A percentile compares a stretch with the other conserved stretches of the same genome.
Conservation (phyloP, 2,329 filamentous ascomycete species). For the Aspergillus ochraceus region DNA sequence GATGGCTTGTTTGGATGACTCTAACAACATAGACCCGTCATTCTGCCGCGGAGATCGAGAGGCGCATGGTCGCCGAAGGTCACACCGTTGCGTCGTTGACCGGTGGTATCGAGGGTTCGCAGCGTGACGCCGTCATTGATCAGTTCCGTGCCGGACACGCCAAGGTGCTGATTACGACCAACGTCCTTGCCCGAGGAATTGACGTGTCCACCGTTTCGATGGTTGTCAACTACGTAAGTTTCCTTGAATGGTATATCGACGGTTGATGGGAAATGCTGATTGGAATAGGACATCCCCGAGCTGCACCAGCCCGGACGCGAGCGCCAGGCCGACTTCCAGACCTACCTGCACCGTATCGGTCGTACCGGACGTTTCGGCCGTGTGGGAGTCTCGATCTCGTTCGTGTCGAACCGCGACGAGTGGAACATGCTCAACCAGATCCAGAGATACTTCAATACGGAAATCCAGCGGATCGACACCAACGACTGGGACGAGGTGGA, state of each 20-base stretch:
- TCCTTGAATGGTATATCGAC: too few relatives aligned
- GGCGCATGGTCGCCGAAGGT: constrained; percentile 81
- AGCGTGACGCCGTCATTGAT: constrained; percentile 81
- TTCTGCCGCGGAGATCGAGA: constrained; percentile 81
- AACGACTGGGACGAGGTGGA: constrained; percentile 91
- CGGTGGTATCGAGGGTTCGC: constrained; percentile 78
- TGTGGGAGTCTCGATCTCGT: constrained; percentile 92
- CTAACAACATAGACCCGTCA: constrained; percentile 66
- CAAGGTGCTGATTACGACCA: constrained; percentile 97
- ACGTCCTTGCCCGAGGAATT: constrained; percentile 93
- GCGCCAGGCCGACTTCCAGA: constrained; percentile 81
- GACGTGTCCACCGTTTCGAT: constrained; percentile 90
- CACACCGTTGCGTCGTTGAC: constrained; percentile 91
- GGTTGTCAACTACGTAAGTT: constrained; percentile 86
- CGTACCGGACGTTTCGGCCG: constrained; percentile 95
- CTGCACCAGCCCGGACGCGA: constrained; percentile 58
- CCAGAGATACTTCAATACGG: constrained; percentile 73
- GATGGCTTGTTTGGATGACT: not conserved
- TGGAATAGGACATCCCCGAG: constrained; percentile 65
- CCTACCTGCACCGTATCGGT: constrained; percentile 96
- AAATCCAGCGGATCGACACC: constrained; percentile 77
- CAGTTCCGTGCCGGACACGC: constrained; percentile 82
- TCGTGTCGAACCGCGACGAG: constrained; percentile 83
- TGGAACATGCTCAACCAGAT: constrained; percentile 80
- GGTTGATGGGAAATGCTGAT: not conserved